A percentile compares a stretch with the other conserved stretches of the same genome.
These are phyloP conservation scores for Sarcodon sp. DNA, from an alignment of 768 basidiomycete species.

Conservation along the genomic window DNA sequence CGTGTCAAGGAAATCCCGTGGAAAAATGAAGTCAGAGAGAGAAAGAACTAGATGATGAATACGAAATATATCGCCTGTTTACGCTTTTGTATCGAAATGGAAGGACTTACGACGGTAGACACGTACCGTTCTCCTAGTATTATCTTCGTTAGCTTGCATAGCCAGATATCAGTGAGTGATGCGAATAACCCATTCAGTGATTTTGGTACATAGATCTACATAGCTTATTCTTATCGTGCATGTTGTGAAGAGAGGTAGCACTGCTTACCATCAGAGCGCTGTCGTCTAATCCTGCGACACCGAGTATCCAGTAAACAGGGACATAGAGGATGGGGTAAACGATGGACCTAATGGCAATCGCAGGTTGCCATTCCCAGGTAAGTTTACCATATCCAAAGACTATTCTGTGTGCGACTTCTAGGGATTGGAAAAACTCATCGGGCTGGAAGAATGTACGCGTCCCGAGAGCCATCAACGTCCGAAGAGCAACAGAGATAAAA, in stretches of 20 bases:
- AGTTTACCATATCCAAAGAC: constrained; percentile 88
- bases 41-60: constrained; percentile 37
- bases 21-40: constrained; percentile 83
- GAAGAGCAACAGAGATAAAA: constrained; percentile 20
- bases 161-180: constrained; percentile 67
- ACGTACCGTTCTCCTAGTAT: constrained; percentile 47
- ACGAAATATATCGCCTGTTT: not conserved
- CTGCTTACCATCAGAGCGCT: constrained; percentile 50
- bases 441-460: constrained; percentile 91
- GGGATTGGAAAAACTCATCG: constrained; percentile 91
- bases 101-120: constrained; percentile 46
- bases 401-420: constrained; percentile 81
- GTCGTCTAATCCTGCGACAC: constrained; percentile 38
- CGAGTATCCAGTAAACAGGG: constrained; percentile 64
- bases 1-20: constrained; percentile 75
- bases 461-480: constrained; percentile 48
- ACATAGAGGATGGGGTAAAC: constrained; percentile 75
- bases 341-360: constrained; percentile 63
- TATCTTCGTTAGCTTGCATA: constrained; percentile 45
- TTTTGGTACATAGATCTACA: constrained; percentile 66
- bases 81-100: not conserved
- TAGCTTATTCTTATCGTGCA: not conserved
- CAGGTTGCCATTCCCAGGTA: constrained; percentile 91
- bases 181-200: constrained; percentile 67
- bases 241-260: constrained; percentile 1